phyloP scores from a whole-genome alignment of 2,329 filamentous ascomycete genomes.

The Alternaria postmessia region DNA sequence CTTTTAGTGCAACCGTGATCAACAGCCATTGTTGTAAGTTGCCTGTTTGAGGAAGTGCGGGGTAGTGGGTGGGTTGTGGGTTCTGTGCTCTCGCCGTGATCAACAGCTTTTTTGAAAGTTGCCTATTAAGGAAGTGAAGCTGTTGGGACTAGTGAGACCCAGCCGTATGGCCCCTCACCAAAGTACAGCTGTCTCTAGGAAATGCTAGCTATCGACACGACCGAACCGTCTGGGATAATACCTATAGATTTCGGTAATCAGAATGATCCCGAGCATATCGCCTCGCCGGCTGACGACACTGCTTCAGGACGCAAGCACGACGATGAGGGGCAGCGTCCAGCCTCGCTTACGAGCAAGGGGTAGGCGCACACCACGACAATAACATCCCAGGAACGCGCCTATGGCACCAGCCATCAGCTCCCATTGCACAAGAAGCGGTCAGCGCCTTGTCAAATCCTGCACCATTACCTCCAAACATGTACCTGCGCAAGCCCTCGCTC shows the following conservation, averaged over 20 bases:
- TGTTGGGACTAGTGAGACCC: background rate
- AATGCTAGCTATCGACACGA: background rate
- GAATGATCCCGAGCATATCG: background rate
- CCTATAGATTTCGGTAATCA: background rate
- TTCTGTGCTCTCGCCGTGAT: too few species aligned
- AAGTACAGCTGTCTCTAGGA: background rate
- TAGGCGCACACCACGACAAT: background rate
- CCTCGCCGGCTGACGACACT: too few species aligned
- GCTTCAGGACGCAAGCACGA: background rate
- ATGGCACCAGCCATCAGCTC: too few species aligned
- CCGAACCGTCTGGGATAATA: background rate
- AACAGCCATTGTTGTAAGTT: too few species aligned
- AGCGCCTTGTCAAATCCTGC: background rate
- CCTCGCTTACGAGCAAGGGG: background rate
- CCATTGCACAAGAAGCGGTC: background rate
- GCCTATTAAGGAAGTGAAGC: background rate
- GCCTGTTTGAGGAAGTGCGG: too few species aligned
- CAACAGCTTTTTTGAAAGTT: too few species aligned
- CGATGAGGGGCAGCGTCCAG: background rate
- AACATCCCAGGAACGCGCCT: background rate
- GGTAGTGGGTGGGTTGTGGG: too few species aligned
- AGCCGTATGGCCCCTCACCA: background rate
- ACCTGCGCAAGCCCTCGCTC: slow-evolving; percentile 1
- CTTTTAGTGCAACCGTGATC: rapidly evolving
- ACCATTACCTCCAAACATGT: background rate